Evolutionary conservation across 495 filamentous ascomycete genomes (phyloP).

Genomic region (Umbilicaria muhlenbergii): DNA sequence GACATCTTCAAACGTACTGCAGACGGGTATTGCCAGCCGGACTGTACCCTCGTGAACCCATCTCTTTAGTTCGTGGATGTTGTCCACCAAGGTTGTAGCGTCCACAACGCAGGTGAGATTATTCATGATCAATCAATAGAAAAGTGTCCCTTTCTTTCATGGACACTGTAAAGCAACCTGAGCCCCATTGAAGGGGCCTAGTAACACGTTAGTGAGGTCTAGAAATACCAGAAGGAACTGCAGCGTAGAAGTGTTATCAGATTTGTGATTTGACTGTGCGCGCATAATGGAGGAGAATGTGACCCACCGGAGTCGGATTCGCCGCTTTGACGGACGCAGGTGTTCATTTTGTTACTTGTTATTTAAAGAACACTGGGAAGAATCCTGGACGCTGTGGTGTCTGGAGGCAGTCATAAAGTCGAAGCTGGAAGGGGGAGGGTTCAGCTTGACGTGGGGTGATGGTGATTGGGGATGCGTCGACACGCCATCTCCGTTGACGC

Average conservation of each 20-base stretch:
- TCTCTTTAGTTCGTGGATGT: constrained; percentile 53
- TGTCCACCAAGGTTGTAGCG: constrained; percentile 52
- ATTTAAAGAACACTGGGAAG: too few species aligned
- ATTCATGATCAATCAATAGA: constrained; percentile 1
- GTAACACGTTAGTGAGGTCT: neutral
- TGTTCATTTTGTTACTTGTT: too few species aligned
- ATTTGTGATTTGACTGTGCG: neutral
- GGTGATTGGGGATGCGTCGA: too few species aligned
- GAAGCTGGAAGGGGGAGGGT: too few species aligned
- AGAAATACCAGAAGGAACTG: neutral
- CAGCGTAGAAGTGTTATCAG: neutral
- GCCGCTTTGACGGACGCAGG: too few species aligned
- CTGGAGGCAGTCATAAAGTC: too few species aligned
- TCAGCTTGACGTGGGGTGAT: too few species aligned
- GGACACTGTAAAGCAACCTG: neutral
- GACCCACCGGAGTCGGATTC: too few species aligned
- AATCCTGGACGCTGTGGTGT: too few species aligned
- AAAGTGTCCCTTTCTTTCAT: neutral
- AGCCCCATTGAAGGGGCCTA: neutral
- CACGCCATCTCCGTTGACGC: too few species aligned
- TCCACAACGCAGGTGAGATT: constrained; percentile 51
- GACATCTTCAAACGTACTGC: constrained; percentile 30
- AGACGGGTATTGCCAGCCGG: constrained; percentile 50
- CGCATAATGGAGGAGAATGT: too few species aligned
- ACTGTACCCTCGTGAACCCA: constrained; percentile 50